Conservation (phyloP, 2,329 filamentous ascomycete genomes). For the Microcyclosporella mali region DNA sequence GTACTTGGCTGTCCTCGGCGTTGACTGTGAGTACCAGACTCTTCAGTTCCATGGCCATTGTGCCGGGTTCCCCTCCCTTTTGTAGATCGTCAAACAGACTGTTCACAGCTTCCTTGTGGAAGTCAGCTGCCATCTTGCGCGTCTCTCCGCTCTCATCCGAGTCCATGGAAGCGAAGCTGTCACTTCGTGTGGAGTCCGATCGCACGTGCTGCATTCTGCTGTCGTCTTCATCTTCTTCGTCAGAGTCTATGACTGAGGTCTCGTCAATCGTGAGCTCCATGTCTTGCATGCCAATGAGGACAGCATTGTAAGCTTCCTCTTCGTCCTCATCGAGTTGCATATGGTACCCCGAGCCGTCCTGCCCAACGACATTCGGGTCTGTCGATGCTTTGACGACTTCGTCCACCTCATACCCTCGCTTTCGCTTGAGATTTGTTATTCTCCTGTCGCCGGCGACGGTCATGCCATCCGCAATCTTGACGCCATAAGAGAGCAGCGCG, state of each 20-base stretch:
- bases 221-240: constrained; percentile 35
- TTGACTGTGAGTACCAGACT: constrained; percentile 86
- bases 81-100: constrained; percentile 83
- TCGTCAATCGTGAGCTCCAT: constrained; percentile 43
- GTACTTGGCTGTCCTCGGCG: constrained; percentile 82
- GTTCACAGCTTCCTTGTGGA: constrained; percentile 80
- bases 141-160: constrained; percentile 52
- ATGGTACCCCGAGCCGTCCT: constrained; percentile 55
- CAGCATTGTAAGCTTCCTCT: constrained; percentile 45
- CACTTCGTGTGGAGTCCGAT: constrained; percentile 24
- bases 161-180: constrained; percentile 44
- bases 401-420: constrained; percentile 39
- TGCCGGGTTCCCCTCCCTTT: constrained; percentile 64
- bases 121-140: constrained; percentile 50
- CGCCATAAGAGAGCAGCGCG: constrained; percentile 72
- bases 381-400: constrained; percentile 29
- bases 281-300: constrained; percentile 32
- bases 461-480: constrained; percentile 60
- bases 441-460: constrained; percentile 39
- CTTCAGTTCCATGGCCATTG: constrained; percentile 90
- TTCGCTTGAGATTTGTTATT: constrained; percentile 43
- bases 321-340: constrained; percentile 57
- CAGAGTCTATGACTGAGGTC: constrained; percentile 58
- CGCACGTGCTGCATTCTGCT: constrained; percentile 40
- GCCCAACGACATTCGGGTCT: constrained; percentile 52